Base-by-base conservation (phyloP, 345 rosid genomes). In the Erucastrum elatum region DNA sequence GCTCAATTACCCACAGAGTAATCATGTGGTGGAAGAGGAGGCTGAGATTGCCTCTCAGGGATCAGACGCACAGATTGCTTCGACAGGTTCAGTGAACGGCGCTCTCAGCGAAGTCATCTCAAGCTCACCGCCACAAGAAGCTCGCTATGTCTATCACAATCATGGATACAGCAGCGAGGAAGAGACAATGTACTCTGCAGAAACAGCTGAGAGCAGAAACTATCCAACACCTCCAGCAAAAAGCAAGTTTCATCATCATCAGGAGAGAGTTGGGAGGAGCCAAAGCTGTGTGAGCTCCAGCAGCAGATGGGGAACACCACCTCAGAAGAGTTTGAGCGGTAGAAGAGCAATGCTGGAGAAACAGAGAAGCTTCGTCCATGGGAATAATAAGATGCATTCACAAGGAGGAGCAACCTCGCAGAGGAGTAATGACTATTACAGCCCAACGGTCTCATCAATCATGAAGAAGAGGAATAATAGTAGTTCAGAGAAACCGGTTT, bases 131-230 rank as follows among this genome's bases (percentile, higher is more conserved):
- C 84, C 82, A 46, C 37, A 35, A 11, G 65, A 75, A 69, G 80
- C 66, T 46, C 81, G 60, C 67, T 77, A 81, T 66, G 55, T 74
- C 5, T 74, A 63, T 74, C 16, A 64, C 68, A 76, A 81, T 35
- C 73, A 77, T 21, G 82, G 82, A 44, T 78, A 82, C 44, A 78
- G 80, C 34, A 82, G 96, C 9, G 98, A 92, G 76, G 97, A 86
- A 80, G 98, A 91, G 84, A 95, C 98, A 4, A 89, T 95, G 99
- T 92, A 95, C 86, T 95, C 99, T 9, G 99, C 96, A 5, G 99
- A 92, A 85, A 94, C 99, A 71, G 98, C 98, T 0, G 98, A 92
- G 82, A 95, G 99, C 84, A 82, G 98, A 77, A 95, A 95, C 84
- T 92, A 88, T 65, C 80, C 83, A 46, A 84, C 97, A 0, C 92